Conservation (phyloP, 2,329 filamentous ascomycete species). For the Ascochyta viciae-villosae region DNA sequence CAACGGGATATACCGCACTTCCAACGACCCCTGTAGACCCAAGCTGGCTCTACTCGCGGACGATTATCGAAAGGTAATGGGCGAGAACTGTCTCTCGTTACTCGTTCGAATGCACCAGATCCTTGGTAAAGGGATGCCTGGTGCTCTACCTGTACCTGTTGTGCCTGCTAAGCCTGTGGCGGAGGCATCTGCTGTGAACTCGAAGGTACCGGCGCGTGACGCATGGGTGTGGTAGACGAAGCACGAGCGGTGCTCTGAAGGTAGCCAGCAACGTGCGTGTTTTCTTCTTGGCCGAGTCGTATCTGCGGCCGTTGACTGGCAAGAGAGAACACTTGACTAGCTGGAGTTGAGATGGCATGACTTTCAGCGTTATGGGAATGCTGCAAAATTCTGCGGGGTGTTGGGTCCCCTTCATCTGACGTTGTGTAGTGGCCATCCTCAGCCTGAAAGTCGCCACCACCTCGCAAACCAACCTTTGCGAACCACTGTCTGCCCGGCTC, state of each 20-base stretch:
- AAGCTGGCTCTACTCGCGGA: background rate
- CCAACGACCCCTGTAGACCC: too few relatives aligned
- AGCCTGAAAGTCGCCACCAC: background rate
- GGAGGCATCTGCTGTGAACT: background rate
- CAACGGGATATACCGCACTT: too few relatives aligned
- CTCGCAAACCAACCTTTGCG: background rate
- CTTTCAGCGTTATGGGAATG: background rate
- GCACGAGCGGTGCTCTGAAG: background rate
- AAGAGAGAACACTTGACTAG: background rate
- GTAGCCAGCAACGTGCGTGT: background rate
- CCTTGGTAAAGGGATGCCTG: background rate
- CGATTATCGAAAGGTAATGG: background rate
- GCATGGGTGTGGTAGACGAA: background rate
- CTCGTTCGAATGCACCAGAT: background rate
- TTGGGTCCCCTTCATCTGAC: background rate
- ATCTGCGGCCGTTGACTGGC: background rate
- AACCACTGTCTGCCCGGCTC: slow-evolving; percentile 7
- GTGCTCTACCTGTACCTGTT: background rate
- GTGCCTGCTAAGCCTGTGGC: background rate
- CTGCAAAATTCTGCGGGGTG: background rate
- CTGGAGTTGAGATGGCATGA: background rate
- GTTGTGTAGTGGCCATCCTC: background rate
- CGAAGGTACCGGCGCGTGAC: background rate
- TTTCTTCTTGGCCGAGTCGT: background rate
- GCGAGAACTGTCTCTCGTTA: too few relatives aligned